Base-by-base conservation (phyloP, 129 eudicot species). In the Heracleum sosnowskyi region DNA sequence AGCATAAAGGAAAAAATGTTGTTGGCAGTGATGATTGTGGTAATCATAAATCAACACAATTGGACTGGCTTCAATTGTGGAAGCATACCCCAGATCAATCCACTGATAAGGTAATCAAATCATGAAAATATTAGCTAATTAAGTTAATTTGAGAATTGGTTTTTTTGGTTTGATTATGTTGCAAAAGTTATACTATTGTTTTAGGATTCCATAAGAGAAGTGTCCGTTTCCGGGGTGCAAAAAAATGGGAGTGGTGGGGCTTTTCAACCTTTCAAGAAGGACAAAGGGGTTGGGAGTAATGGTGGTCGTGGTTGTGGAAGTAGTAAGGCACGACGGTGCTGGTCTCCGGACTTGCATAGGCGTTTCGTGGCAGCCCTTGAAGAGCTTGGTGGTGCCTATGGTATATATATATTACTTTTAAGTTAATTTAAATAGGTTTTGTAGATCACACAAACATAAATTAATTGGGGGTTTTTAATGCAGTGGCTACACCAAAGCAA, bases 311-410 rank as follows among this genome's bases (percentile, higher is more conserved):
- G 73, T 35, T 94, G 89, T 73, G 92, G 76, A 28, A 84, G 81
- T n/a, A 29, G 94, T 77, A 95, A 95, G 75, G 68, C 88, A 62
- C 88, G 99, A 78, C 81, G 99, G 78, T 84, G 92, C 82, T 95
- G 99, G 99, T 95, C 99, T n/a, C 87, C 90, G 36, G 99, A 95
- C 75, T 80, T 95, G 84, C 99, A 95, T 46, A 81, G 84, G 62
- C 78, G 92, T 28, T 95, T 95, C 80, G 84, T 92, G 78, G 84
- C 85, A 77, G 92, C 99, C 73, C 91, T 95, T 86, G 89, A 89
- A 86, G 97, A 95, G 77, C 99, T 95, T 80, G 99, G 99, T 79
- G 99, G 99, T 77, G 88, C 97, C 35, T 90, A 95, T 83, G 94
- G 99, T 95, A 60, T 64, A 86, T 76, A 3, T n/a, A n/a, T n/a